Evolutionary conservation across 2,329 filamentous ascomycete genomes (phyloP), one percentile per base, ranked within the genome.

Genomic region (Fusarium nanum): DNA sequence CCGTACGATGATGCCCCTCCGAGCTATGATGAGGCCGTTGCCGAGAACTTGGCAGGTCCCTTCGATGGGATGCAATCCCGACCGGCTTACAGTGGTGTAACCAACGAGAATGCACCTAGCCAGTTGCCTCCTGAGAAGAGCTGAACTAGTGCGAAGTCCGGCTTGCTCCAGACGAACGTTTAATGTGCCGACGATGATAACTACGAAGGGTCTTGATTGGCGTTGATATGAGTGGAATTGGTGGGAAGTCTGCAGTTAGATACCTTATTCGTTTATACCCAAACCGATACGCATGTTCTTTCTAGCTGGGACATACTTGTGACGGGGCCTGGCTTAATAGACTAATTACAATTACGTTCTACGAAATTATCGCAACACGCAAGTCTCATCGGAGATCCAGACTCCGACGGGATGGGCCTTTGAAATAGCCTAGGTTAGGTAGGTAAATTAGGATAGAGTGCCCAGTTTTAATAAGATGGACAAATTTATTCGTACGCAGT

Each of bases 1-100:
- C 76, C 78, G 1, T 84, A 87, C 69, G 91, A 93, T 32, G 93
- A 96, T 59, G 93, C 93, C n/a, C 94, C 95, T 20, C 94, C 94
- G 10, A 97, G 93, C 75, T 98, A 98, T 76, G 94, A 97, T 80
- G 94, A 98, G 80, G 94, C 93, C 14, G 91, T 98, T 81, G 94
- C 93, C 9, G 91, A 93, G 70, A 88, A 90, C 62, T 81, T 96
- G 67, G 80, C 83, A 0, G 91, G 88, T 37, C 92, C 93, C 3
- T 88, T 93, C 59, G 88, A 93, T 76, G 92, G 65, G 83, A 68
- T 75, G 66, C 76, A 79, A 42, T 77, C 91, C 27, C 85, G 94
- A 73, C 89, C 91, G 28, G 89, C 88, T 16, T 94, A 92, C 77
- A 89, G 86, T 65, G 88, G 88, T 3, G 85, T 89, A 25, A 89